Evolutionary conservation across 2,329 filamentous ascomycete genomes (phyloP), one percentile per base, ranked within the genome.

Genomic region (Fusarium camptoceras): DNA sequence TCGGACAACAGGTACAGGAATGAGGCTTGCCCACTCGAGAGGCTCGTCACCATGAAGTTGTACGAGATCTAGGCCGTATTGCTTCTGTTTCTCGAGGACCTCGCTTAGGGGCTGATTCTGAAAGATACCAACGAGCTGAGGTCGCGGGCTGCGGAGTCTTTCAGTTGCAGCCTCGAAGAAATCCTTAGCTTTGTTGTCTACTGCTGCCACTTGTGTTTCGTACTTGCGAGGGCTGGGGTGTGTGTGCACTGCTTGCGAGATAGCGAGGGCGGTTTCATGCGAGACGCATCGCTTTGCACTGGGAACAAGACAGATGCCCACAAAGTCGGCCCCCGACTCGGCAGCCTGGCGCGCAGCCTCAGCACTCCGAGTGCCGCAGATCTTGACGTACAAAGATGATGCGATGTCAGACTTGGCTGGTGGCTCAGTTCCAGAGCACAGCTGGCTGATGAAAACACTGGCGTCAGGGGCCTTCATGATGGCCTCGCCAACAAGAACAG

Each of bases 11-110:
- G 96, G 96, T 0, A 98, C 94, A 2, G 96, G 94, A 50, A 99
- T 94, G n/a, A 92, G 81, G 47, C 83, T 87, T 3, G 94, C 91
- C 94, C 95, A 99, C 78, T 99, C 96, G 6, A 98, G 76, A 4
- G 96, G 95, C 78, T 99, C 97, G 48, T 91, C 87, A 11, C 96
- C 97, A 77, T 99, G 96, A 4, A 99, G 87, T 78, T 99, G 96
- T 9, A 99, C 93, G 55, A 97, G 83, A 77, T 99, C 96, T 44
- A 99, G 87, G 47, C 87, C 85, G 70, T 97, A 89, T 15, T 89
- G 84, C 70, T 88, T 88, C 74, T 97, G 92, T 78, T 95, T 89
- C 68, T 90, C 87, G 53, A 98, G 84, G 9, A 99, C 86, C 73
- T 97, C 94, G 37, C 89, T 87, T 12, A 99, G 84, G 1, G 95